Percentiles rank a stretch among this genome's conserved stretches.
phyloP scores from a whole-genome alignment of 176 grass and related monocot species.

The Sorghum bicolor region DNA sequence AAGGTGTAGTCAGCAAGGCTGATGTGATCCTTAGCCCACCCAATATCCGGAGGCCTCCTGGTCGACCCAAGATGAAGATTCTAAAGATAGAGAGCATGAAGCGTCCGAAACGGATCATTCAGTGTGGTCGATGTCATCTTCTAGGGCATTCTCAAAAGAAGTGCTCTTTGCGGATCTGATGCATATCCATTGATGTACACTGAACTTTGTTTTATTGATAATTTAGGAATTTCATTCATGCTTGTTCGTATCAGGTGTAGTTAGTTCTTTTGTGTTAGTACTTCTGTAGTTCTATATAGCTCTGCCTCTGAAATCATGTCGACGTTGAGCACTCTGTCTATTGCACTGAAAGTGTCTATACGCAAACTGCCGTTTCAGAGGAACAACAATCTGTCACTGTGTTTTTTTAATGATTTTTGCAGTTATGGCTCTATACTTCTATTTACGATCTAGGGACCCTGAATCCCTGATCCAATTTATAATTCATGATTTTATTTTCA shows the following conservation, averaged over 20 bases:
- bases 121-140: constrained; percentile 19
- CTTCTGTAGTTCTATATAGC: neutral
- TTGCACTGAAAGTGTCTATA: neutral
- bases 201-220: neutral
- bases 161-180: neutral
- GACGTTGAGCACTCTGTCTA: neutral
- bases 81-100: constrained; percentile 91
- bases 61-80: constrained; percentile 98
- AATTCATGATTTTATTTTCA: neutral
- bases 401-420: neutral
- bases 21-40: constrained; percentile 68
- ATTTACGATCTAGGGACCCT: neutral
- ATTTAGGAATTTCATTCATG: neutral
- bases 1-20: constrained; percentile 44
- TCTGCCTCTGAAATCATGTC: neutral
- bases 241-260: neutral
- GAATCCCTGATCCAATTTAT: neutral
- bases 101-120: constrained; percentile 82
- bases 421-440: neutral
- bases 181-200: neutral
- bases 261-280: neutral
- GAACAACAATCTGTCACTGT: neutral
- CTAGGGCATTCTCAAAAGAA: neutral
- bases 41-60: constrained; percentile 76
- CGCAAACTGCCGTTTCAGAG: neutral